Conservation (phyloP, 371 early-diverging fungal species). For the Rhizopus arrhizus region DNA sequence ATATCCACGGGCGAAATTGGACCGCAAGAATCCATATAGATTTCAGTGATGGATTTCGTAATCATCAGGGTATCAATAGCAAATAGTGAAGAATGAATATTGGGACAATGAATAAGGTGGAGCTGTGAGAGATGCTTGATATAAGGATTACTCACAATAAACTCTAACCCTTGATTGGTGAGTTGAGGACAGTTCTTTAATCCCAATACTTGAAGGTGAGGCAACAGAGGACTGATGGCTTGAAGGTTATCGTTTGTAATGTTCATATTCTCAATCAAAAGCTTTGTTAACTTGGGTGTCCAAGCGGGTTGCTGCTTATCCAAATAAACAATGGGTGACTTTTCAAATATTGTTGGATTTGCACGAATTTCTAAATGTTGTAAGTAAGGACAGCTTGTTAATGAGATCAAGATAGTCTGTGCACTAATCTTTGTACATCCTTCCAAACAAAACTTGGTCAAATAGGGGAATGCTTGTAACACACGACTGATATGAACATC, state of each 20-base stretch:
- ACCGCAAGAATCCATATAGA: slow-evolving; percentile 29
- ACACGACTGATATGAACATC: slow-evolving; percentile 20
- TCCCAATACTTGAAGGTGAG: slow-evolving; percentile 5
- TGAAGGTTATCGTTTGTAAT: slow-evolving; percentile 6
- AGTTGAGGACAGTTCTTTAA: slow-evolving; percentile 8
- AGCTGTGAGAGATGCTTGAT: not conserved
- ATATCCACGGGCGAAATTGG: slow-evolving; percentile 18
- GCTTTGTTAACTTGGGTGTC: not conserved
- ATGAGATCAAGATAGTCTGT: slow-evolving; percentile 9
- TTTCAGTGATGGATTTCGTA: slow-evolving; percentile 2
- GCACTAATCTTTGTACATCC: slow-evolving; percentile 12
- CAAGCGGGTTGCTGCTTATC: not conserved
- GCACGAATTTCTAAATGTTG: slow-evolving; percentile 36
- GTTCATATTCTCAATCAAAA: slow-evolving; percentile 22
- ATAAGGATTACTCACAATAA: not conserved
- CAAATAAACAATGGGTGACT: not conserved
- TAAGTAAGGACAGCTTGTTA: slow-evolving; percentile 24
- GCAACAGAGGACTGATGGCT: not conserved
- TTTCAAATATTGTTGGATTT: not conserved
- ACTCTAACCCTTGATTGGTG: not conserved
- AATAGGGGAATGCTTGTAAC: slow-evolving; percentile 20
- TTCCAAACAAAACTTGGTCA: slow-evolving; percentile 28
- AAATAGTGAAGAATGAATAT: not conserved
- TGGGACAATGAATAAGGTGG: slow-evolving; percentile 22
- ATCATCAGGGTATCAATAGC: not conserved